Base-by-base conservation (phyloP, 192 early-diverging fungal species). In the Coemansia asiatica region DNA sequence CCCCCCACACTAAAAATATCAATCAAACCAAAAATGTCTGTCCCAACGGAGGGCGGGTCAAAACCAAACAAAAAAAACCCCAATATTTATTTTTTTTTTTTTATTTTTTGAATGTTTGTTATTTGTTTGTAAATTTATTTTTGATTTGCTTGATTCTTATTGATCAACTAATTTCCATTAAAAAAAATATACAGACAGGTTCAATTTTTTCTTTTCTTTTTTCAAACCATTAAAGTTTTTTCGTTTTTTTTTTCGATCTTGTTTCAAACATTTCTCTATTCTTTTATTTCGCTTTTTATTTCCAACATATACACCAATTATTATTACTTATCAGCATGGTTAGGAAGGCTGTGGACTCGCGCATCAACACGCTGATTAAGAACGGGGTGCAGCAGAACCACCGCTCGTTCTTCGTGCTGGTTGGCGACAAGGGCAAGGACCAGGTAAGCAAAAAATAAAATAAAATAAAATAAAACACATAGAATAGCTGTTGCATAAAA, bases 361-460 rank as follows among this genome's bases (percentile, higher is more conserved):
- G 97, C 60, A 90, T 99, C 62, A 92, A 92, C 59, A 90, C 95
- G 48, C 86, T 96, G 51, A 92, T 99, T 61, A 89, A 90, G 78
- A 95, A 96, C 68, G 90, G 89, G 25, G 94, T 97, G n/a, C 88
- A 92, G 71, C 87, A 84, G 49, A 89, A 94, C 72, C 92, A 96
- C 74, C 88, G 97, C 10, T 90, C 93, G 26, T 95, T 99, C 76
- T 97, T 97, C 78, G 92, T 99, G 25, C 75, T 99, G 22, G 92
- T 99, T 16, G 97, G 97, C 53, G 97, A 99, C 84, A 88, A 87
- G 60, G 95, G 95, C 63, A 90, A 89, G 61, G 89, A 94, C 71
- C 91, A 93, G 82, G 90, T 87, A 77, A 71, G 27, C 5, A 64
- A 60, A 28, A 56, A 19, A 55, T 18, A 50, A 8, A 28, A n/a